These are phyloP conservation scores for Diplodia scrobiculata DNA, from an alignment of 2,329 filamentous ascomycete genomes.

Conservation along the genomic window DNA sequence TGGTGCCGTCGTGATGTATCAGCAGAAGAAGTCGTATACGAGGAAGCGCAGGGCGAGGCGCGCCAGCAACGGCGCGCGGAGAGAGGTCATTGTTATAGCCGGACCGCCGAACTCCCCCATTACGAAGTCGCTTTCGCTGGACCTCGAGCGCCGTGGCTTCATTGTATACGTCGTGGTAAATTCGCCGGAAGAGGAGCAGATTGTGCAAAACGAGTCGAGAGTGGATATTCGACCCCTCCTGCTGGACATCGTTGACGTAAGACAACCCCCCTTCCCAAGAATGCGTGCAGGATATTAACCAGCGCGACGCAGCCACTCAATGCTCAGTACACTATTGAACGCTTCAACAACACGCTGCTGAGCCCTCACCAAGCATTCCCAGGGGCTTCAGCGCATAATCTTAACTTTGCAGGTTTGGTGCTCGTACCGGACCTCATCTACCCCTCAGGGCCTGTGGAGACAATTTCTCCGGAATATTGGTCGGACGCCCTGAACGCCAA, in stretches of 20 bases:
- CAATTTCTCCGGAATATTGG: conserved; percentile 79
- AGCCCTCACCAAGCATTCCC: conserved; percentile 75
- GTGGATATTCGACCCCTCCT: conserved; percentile 79
- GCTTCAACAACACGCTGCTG: conserved; percentile 71
- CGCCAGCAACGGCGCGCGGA: conserved; percentile 78
- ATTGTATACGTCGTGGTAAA: conserved; percentile 89
- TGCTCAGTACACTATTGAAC: conserved; percentile 68
- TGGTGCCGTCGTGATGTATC: conserved; percentile 59
- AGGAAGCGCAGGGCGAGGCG: conserved; percentile 74
- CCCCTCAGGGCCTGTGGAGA: conserved; percentile 80
- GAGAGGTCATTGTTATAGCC: conserved; percentile 84
- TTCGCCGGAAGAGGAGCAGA: conserved; percentile 79
- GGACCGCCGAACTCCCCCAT: conserved; percentile 84
- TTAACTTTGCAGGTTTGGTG: conserved; percentile 77
- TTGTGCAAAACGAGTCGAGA: conserved; percentile 74
- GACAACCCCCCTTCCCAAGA: conserved; percentile 37
- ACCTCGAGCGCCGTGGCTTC: conserved; percentile 88
- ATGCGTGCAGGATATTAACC: conserved; percentile 31
- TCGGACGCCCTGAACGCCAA: conserved; percentile 91
- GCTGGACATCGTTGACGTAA: conserved; percentile 78
- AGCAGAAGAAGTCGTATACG: conserved; percentile 61
- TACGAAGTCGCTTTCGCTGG: conserved; percentile 77
- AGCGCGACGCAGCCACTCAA: conserved; percentile 60
- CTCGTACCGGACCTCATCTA: conserved; percentile 79
- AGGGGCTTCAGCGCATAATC: conserved; percentile 72